Base-by-base conservation (phyloP, 495 filamentous ascomycete genomes). In the Aspergillus olivimuriae region DNA sequence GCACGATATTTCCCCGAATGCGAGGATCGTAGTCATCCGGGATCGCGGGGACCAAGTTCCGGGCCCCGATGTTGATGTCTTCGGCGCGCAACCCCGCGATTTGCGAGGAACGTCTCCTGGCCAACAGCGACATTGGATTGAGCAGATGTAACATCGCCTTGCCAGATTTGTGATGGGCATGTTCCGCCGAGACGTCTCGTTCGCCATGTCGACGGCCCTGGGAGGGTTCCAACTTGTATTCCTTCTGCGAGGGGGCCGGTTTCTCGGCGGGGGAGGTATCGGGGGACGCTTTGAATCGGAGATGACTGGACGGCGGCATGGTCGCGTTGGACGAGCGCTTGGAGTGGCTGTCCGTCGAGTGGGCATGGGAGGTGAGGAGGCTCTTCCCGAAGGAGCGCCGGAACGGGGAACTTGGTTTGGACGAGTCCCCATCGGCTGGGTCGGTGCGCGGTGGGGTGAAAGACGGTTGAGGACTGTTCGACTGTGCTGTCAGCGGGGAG, bases 1-100 rank as follows among this genome's bases (percentile, higher is more conserved):
- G 89, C 6, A 96, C 78, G 23, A 81, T 76, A 8, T 82, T 91
- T 20, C 89, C 89, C 32, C 78, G 77, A 52, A 96, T 96, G 32
- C 89, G 66, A 14, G 87, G 87, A 54, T 95, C 89, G 51, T 89
- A 91, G 45, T 84, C 76, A 43, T 82, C 82, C 7, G 79, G 79
- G 20, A 85, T 75, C 3, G 74, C 65, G 4, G 81, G 76, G n/a
- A 80, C 60, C 20, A 77, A 57, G 37, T 73, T 68, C 9, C 71
- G 57, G 19, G 74, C 69, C 3, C 63, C 58, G 4, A 68, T 58
- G 26, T 62, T 71, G 28, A 76, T 61, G 55, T 61, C 77, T 51
- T 68, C 80, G 58, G 56, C 66, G 4, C 64, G 62, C 23, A 61
- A 51, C 10, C 46, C 48, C 59, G 52, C 57, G 39, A 68, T 68